Conservation (phyloP, 2,329 filamentous ascomycete species). For the Xylariaceae sp. region DNA sequence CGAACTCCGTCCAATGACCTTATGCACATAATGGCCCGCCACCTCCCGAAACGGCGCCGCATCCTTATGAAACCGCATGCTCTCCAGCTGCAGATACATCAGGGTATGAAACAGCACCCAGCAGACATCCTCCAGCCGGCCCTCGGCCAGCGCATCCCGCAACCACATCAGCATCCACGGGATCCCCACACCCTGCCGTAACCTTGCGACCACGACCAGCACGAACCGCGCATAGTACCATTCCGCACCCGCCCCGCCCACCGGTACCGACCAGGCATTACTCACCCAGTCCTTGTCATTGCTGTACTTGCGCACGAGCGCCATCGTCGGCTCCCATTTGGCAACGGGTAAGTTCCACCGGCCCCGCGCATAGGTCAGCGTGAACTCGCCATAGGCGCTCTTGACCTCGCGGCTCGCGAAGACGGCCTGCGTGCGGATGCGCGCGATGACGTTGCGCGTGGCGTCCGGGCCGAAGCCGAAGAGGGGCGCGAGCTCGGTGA, state of each 20-base stretch:
- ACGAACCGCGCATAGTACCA: constrained; percentile 25
- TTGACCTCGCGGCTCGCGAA: constrained; percentile 19
- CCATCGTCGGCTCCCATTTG: constrained; percentile 12
- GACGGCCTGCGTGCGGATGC: constrained; percentile 18
- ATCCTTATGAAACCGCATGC: constrained; percentile 18
- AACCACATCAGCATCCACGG: constrained; percentile 21
- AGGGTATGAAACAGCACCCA: constrained; percentile 27
- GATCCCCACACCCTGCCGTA: background rate
- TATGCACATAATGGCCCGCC: constrained; percentile 1
- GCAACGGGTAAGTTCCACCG: constrained; percentile 19
- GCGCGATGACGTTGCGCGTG: constrained; percentile 13
- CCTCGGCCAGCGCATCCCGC: background rate
- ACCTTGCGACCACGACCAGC: background rate
- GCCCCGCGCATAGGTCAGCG: constrained; percentile 5
- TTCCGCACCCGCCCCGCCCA: constrained; percentile 9
- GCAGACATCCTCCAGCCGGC: constrained; percentile 12
- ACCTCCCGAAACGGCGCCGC: constrained; percentile 1
- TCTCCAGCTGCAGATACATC: constrained; percentile 26
- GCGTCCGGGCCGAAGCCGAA: constrained; percentile 22
- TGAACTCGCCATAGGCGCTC: constrained; percentile 20
- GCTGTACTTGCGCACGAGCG: constrained; percentile 7
- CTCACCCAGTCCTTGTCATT: constrained; percentile 4
- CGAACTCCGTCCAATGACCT: background rate
- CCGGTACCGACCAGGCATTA: background rate
- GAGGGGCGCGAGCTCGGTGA: constrained; percentile 21